A percentile compares a stretch with the other conserved stretches of the same genome.
These are phyloP conservation scores for Pestalotiopsis sp. DNA, from an alignment of 2,329 filamentous ascomycete species.

Conservation along the genomic window DNA sequence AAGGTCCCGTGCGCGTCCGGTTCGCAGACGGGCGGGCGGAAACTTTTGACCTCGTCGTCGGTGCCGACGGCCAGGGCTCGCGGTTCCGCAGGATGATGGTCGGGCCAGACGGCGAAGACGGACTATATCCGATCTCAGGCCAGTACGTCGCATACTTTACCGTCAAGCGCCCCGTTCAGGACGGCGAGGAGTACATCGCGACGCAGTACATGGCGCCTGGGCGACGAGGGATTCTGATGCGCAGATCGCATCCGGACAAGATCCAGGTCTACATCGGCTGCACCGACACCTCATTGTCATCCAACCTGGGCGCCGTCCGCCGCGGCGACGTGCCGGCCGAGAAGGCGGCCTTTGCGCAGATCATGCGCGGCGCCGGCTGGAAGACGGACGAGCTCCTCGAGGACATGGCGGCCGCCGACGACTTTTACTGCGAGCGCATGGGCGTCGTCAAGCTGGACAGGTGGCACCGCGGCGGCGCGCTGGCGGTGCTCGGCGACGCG, in stretches of 20 bases:
- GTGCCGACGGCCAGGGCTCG: constrained; percentile 57
- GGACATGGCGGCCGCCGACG: constrained; percentile 27
- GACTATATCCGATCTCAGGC: constrained; percentile 28
- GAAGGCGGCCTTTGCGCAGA: constrained; percentile 21
- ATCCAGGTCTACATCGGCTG: constrained; percentile 39
- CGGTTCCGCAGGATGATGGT: constrained; percentile 42
- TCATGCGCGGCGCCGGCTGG: constrained; percentile 35
- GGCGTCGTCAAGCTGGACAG: constrained; percentile 46
- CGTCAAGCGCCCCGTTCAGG: constrained; percentile 27
- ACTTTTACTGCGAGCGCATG: constrained; percentile 50
- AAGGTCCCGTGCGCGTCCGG: constrained; percentile 31
- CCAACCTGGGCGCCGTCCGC: constrained; percentile 7
- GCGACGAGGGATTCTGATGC: constrained; percentile 38
- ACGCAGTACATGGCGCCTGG: constrained; percentile 36
- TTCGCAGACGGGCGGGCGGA: constrained; percentile 46
- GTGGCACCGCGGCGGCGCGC: constrained; percentile 48
- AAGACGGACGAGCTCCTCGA: constrained; percentile 21
- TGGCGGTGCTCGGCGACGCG: constrained; percentile 56
- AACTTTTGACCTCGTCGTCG: constrained; percentile 55
- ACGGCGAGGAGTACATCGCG: constrained; percentile 26
- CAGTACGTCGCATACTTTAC: constrained; percentile 42
- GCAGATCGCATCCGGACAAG: constrained; percentile 34
- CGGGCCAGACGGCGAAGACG: constrained; percentile 27
- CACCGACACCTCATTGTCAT: constrained; percentile 16
- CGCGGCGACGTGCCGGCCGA: constrained; percentile 20